Base-by-base conservation (phyloP, 2,329 filamentous ascomycete genomes). In the Penicillium sp. region DNA sequence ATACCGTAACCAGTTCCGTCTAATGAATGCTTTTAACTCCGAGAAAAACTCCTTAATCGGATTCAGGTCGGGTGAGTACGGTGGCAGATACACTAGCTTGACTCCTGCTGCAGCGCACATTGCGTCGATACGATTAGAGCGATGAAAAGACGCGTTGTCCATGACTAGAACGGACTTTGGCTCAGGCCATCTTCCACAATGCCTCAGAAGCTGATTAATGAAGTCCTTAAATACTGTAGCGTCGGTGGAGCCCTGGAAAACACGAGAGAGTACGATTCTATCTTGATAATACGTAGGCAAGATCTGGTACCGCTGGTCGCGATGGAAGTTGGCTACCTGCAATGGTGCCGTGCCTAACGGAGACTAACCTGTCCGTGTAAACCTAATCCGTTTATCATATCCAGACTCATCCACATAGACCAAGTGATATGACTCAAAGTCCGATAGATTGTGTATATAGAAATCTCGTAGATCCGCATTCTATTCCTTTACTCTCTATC, bases 21-120 rank as follows among this genome's bases (percentile, higher is more conserved):
- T 62, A 41, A 74, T 70, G 48, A 66, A 72, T 11, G 57, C 62
- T 55, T 75, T 74, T 3, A 75, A 56, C 51, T 71, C 67, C 31
- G 65, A 57, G 60, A 74, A 75, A 50, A 69, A 68, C 54, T 73
- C 65, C 55, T 73, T 63, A 54, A 74, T 72, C 25, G 69, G 69
- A 59, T 73, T 73, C 26, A 73, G 54, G 56, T 72, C 67, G 18
- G 68, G 70, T 41, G 66, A 74, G 57, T 74, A 74, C 18, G 66
- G 72, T 25, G 71, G 65, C 27, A 74, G 55, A 27, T 51, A 51
- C 3, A 51, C 35, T 25, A 51, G 37, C 12, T 51, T 49, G 12
- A 35, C 29, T 23, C 46, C 46, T 25, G n/a, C 31, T 18, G 20
- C 29, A 8, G 31, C 11, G 25, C 48, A 43, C n/a, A 51, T 42